Evolutionary conservation across 257 asterid species (phyloP), one percentile per base, ranked within the genome.

Genomic region (Fraxinus quadrangulata): DNA sequence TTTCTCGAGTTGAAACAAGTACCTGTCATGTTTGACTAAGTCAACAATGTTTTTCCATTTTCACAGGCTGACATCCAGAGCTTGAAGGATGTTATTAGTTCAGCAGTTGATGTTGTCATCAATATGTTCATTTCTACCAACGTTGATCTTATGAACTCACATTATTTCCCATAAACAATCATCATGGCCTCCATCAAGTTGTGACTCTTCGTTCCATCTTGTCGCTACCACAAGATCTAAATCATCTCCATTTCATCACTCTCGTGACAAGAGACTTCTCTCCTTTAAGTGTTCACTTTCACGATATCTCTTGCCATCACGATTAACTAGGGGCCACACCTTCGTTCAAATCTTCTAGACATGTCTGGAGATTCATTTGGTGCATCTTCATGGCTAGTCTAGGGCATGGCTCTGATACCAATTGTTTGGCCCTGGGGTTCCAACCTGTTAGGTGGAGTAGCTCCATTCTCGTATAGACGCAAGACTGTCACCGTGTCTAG

Each of bases 1-100:
- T 68, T 0, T 10, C 30, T 73, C 81, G 2, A 68, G 6, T 13
- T 33, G 37, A 26, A 54, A 9, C 54, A 13, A 42, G 23, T 70
- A 67, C 24, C 40, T 23, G 36, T 78, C 2, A 19, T 37, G 65
- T 69, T 81, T 73, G 67, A 78, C 23, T 21, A 42, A 80, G 33
- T 79, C 66, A 68, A 59, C 26, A 30, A 74, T 66, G 12, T 16
- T 61, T 63, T 45, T 26, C 23, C 28, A 65, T 79, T 82, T 81
- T 59, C 59, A 72, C 88, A 92, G 98, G 92, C 85, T 26, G 90
- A 92, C 75, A 82, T 85, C 75, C 92, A 85, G 79, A 84, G 96
- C 90, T 81, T 92, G 91, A 91, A 92, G 83, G 92, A 92, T 71
- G 97, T 97, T 26, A 75, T 94, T 76, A 76, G 93, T 79, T 92